phyloP scores from a whole-genome alignment of 1,139 yeast genomes.

The Suhomyces maxii region DNA sequence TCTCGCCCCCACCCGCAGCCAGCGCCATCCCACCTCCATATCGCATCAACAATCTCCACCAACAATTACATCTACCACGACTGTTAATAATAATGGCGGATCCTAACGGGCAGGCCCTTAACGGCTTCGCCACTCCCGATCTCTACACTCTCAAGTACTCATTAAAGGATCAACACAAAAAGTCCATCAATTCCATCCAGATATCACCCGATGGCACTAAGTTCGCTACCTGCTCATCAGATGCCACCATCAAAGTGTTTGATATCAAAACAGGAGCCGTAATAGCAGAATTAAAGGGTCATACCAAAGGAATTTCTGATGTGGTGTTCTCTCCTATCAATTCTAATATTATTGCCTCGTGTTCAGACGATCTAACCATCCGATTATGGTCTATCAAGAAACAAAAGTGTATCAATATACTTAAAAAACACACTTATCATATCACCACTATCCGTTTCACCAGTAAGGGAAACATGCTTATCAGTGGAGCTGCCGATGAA shows the following conservation, averaged over 20 bases:
- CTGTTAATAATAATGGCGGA: constrained; percentile 1
- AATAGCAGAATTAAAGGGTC: constrained; percentile 54
- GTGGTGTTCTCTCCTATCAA: constrained; percentile 73
- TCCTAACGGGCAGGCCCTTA: neutral
- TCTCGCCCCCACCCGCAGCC: too few species aligned
- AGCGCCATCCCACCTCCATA: too few species aligned
- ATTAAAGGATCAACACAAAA: constrained; percentile 5
- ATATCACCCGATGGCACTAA: constrained; percentile 64
- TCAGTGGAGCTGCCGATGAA: constrained; percentile 88
- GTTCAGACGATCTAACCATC: constrained; percentile 82
- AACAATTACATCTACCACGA: neutral
- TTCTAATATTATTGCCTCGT: constrained; percentile 73
- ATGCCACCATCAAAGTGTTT: constrained; percentile 44
- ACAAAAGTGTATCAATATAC: constrained; percentile 54
- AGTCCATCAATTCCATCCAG: constrained; percentile 45
- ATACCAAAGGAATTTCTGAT: constrained; percentile 67
- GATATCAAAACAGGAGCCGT: constrained; percentile 28
- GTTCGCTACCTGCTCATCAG: constrained; percentile 57
- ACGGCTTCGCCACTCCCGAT: constrained; percentile 7
- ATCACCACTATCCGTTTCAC: constrained; percentile 74
- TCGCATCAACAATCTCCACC: neutral
- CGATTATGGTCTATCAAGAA: constrained; percentile 66
- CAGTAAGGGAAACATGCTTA: constrained; percentile 71
- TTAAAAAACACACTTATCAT: constrained; percentile 84
- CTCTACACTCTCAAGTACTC: constrained; percentile 11